Conservation (phyloP, 805 yeast genomes). For the Pichia manshurica region DNA sequence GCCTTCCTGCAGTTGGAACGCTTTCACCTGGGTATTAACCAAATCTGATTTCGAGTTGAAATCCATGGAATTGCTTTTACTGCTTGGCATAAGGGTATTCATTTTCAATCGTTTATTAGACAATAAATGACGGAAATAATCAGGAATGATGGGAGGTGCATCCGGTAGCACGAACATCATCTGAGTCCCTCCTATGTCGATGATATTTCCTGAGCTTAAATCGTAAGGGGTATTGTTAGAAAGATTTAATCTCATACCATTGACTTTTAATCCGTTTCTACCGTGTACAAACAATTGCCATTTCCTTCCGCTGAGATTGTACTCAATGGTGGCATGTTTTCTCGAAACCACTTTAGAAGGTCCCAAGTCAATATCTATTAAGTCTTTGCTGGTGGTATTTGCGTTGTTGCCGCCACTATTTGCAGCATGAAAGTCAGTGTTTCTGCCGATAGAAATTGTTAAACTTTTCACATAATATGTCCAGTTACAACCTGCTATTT, state of each 20-base stretch:
- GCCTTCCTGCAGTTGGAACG: conserved; percentile 36
- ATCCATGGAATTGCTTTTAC: not conserved
- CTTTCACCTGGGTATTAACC: conserved; percentile 31
- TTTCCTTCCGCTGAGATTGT: conserved; percentile 62
- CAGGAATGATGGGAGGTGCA: conserved; percentile 64
- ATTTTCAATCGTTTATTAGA: conserved; percentile 20
- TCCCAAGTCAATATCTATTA: conserved; percentile 82
- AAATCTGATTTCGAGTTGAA: conserved; percentile 9
- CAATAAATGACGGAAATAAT: conserved; percentile 37
- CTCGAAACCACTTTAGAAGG: conserved; percentile 97
- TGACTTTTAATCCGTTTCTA: conserved; percentile 89
- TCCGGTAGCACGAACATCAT: conserved; percentile 99
- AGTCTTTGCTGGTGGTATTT: conserved; percentile 11
- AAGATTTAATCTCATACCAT: conserved; percentile 49
- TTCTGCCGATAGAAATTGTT: conserved; percentile 78
- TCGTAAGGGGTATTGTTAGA: conserved; percentile 40
- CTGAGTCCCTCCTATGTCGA: conserved; percentile 95
- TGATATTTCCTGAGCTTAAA: conserved; percentile 78
- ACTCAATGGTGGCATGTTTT: conserved; percentile 78
- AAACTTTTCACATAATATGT: conserved; percentile 85
- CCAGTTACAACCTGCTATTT: conserved; percentile 90
- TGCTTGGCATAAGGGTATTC: not conserved
- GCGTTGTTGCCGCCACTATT: not conserved
- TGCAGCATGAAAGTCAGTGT: conserved; percentile 40
- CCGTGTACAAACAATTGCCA: conserved; percentile 88